Evolutionary conservation across 208 protist species (phyloP), one percentile per base, ranked within the genome.

Genomic region (Acanthamoeba culbertsoni): DNA sequence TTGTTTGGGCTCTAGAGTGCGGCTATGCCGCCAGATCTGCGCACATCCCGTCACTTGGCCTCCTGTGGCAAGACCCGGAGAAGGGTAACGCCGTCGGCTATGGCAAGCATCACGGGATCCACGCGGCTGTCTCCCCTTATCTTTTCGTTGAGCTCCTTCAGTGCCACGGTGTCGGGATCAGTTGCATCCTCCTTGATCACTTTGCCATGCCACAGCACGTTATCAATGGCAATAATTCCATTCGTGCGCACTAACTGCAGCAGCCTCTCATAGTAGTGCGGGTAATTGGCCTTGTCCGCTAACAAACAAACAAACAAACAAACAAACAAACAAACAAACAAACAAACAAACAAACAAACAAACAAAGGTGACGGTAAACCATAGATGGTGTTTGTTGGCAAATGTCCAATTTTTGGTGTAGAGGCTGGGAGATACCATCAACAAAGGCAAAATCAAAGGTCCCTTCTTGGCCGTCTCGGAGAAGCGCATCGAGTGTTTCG

Each of bases 401-500:
- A 55, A 23, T 8, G 12, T 55, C 48, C 48, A 55, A 55, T 18
- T 23, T 55, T 23, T 55, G 63, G 63, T 73, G 63, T 33, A 37
- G 18, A n/a, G 51, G 51, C 23, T n/a, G 14, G 14, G 14, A 59
- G 16, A 59, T 42, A 77, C 68, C 96, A 93, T 97, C 96, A 68
- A 97, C 96, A 93, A 96, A 97, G 59, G 95, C 93, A 92, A 97
- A 97, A 93, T 97, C 96, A 93, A 96, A 97, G 71, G 77, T 95
- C 88, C 95, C 96, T 18, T 94, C 73, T 63, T 95, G 94, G n/a
- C 84, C 43, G 33, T 94, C 94, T 16, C 96, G 28, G 0, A 96
- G 42, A 0, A 97, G 93, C 43, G 55, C 31, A 63, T 96, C 51
- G 79, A 97, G 95, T 33, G 93, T 94, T 35, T 93, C 96, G 7